phyloP scores from a whole-genome alignment of 2,329 filamentous ascomycete species.

The Xylariaceae sp. region DNA sequence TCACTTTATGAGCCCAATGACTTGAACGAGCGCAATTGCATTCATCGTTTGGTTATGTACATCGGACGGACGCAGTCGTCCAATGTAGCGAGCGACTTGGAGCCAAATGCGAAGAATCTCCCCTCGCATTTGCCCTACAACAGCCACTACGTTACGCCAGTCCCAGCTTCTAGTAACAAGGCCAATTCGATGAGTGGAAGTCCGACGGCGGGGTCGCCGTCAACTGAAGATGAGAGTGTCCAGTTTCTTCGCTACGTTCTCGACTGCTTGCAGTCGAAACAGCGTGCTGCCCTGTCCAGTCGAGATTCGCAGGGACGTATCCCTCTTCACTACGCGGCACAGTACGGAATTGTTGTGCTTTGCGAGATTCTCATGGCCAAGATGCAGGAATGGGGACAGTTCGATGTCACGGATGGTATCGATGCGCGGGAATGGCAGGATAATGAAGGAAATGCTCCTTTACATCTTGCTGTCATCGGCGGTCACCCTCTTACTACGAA shows the following conservation, averaged over 20 bases:
- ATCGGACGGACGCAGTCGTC: slow-evolving; percentile 69
- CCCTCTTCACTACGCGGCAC: slow-evolving; percentile 87
- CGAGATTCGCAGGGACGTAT: slow-evolving; percentile 76
- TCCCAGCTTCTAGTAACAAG: slow-evolving; percentile 55
- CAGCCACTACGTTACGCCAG: slow-evolving; percentile 73
- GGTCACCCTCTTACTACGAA: slow-evolving; percentile 84
- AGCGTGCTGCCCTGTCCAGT: slow-evolving; percentile 61
- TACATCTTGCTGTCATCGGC: slow-evolving; percentile 88
- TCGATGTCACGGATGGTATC: slow-evolving; percentile 78
- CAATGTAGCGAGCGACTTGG: slow-evolving; percentile 42
- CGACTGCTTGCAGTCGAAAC: slow-evolving; percentile 60
- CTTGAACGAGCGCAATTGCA: slow-evolving; percentile 87
- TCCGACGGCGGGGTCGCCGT: slow-evolving; percentile 60
- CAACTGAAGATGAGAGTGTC: slow-evolving; percentile 68
- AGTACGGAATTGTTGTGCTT: slow-evolving; percentile 89
- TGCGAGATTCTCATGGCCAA: slow-evolving; percentile 81
- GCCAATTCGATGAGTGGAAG: slow-evolving; percentile 48
- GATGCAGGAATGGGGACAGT: slow-evolving; percentile 85
- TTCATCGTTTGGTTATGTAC: slow-evolving; percentile 87
- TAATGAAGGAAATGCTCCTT: slow-evolving; percentile 79
- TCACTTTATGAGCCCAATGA: slow-evolving; percentile 82
- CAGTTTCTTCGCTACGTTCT: slow-evolving; percentile 60
- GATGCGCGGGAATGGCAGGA: slow-evolving; percentile 89
- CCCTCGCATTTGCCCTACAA: slow-evolving; percentile 50
- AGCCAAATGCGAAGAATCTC: slow-evolving; percentile 47